Conservation (phyloP, 768 basidiomycete genomes). For the Podaxis pistillaris region DNA sequence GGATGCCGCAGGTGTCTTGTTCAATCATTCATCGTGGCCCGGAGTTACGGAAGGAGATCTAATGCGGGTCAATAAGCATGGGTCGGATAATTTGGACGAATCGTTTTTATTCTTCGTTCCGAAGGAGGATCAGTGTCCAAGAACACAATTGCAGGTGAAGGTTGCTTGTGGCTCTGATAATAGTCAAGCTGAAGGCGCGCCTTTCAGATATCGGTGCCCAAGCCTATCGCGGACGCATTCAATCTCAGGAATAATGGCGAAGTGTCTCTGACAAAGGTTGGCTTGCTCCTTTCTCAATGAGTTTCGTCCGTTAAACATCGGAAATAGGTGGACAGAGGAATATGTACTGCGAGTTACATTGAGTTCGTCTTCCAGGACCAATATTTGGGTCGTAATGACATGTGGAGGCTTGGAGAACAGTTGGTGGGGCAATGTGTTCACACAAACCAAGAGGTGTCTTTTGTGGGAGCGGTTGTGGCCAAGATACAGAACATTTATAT, state of each 20-base stretch:
- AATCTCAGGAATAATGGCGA: slow-evolving; percentile 69
- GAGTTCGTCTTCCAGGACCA: slow-evolving; percentile 94
- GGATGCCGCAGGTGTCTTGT: slow-evolving; percentile 54
- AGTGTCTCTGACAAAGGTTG: slow-evolving; percentile 67
- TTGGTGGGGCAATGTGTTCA: slow-evolving; percentile 82
- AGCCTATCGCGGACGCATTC: slow-evolving; percentile 70
- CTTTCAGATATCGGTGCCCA: slow-evolving; percentile 69
- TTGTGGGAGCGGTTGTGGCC: slow-evolving; percentile 80
- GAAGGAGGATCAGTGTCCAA: slow-evolving; percentile 57
- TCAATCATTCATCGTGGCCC: slow-evolving; percentile 77
- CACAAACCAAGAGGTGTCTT: slow-evolving; percentile 79
- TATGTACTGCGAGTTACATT: slow-evolving; percentile 69
- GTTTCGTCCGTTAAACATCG: slow-evolving; percentile 1
- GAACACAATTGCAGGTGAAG: slow-evolving; percentile 65
- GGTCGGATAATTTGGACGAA: slow-evolving; percentile 35
- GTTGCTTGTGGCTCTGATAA: background rate
- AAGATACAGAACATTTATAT: slow-evolving; percentile 81
- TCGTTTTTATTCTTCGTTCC: slow-evolving; percentile 67
- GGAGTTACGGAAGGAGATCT: slow-evolving; percentile 79
- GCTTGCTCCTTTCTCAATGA: slow-evolving; percentile 18
- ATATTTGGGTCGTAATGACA: slow-evolving; percentile 93
- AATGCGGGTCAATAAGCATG: slow-evolving; percentile 49
- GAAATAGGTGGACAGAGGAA: slow-evolving; percentile 63
- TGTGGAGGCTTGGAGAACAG: slow-evolving; percentile 90
- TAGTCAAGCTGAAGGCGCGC: background rate